These are phyloP conservation scores for Primulina tabacum DNA, from an alignment of 257 asterid species.

Conservation along the genomic window DNA sequence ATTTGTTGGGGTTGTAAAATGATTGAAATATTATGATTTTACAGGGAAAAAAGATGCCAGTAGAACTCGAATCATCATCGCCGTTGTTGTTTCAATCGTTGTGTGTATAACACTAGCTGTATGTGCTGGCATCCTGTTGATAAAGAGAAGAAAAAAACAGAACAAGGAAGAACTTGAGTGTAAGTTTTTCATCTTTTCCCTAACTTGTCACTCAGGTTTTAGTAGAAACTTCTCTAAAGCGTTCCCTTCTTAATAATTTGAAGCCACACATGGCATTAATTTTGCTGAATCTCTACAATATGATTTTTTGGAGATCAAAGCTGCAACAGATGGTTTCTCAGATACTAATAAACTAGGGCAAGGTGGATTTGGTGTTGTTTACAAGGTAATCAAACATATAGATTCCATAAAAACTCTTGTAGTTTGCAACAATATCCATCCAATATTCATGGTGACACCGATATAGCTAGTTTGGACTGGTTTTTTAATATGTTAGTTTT, in stretches of 20 bases:
- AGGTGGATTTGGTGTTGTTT: constrained; percentile 42
- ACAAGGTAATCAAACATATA: constrained; percentile 25
- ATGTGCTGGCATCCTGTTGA: constrained; percentile 18
- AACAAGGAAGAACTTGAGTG: not conserved
- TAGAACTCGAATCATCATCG: constrained; percentile 16
- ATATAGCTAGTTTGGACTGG: no score
- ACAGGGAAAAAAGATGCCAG: constrained; percentile 20
- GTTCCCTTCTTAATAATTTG: not conserved
- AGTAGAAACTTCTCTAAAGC: not conserved
- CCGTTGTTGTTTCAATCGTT: constrained; percentile 21
- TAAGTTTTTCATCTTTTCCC: not conserved
- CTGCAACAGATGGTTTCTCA: constrained; percentile 31
- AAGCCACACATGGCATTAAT: constrained; percentile 20
- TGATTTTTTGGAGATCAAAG: constrained; percentile 31
- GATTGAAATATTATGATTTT: not conserved
- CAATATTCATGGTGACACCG: no score
- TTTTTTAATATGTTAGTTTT: not conserved
- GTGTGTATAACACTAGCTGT: constrained; percentile 13
- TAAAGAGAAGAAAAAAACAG: constrained; percentile 17
- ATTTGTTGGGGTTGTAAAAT: no score
- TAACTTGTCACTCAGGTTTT: not conserved
- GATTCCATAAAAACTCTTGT: not conserved
- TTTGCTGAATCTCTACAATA: constrained; percentile 25
- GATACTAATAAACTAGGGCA: constrained; percentile 34
- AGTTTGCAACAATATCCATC: no score